Base-by-base conservation (phyloP, 192 early-diverging fungal species). In the Coemansia guatemalensis region DNA sequence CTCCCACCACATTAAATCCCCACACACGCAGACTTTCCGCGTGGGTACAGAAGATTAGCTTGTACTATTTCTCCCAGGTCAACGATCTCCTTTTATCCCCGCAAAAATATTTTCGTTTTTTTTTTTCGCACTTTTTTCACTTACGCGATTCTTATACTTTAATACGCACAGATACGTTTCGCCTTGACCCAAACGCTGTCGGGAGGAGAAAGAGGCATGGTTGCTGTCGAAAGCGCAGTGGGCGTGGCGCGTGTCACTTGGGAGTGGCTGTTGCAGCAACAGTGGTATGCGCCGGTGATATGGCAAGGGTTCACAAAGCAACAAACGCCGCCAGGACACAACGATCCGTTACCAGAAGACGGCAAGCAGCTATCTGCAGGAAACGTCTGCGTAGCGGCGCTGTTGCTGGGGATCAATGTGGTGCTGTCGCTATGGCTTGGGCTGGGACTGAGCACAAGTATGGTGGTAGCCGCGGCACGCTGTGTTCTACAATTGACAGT, bases 401-500 rank as follows among this genome's bases (percentile, higher is more conserved):
- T 73, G 18, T 69, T 92, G 29, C 83, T 92, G 21, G 51, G 82
- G 14, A 60, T 84, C 52, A 88, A 89, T 56, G 85, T 84, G 51
- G 53, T 60, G 4, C 70, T 90, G 20, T 90, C 89, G 1, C 30
- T 83, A 17, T 73, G 66, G 47, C 74, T 95, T 20, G 86, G 89
- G 1, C 82, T 93, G 23, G 83, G 85, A 2, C 62, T 95, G 5
- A 86, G 86, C 65, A 69, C 56, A 18, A 85, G 84, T 3, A 63
- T 95, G 9, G 71, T 91, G 7, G 73, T 93, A 6, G 80, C 89
- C 6, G 81, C 90, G 0, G 55, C 87, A 53, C 85, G 92, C n/a
- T 92, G 89, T 64, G 67, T 93, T 21, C 74, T 89, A n/a, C 93
- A 95, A 64, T 79, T 95, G 41, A 87, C 88, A 2, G 56, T 90